Percentiles rank a stretch among this genome's conserved stretches.
Evolutionary conservation across 208 protist species (phyloP).

Genomic region (Leptomonas pyrrhocoris): DNA sequence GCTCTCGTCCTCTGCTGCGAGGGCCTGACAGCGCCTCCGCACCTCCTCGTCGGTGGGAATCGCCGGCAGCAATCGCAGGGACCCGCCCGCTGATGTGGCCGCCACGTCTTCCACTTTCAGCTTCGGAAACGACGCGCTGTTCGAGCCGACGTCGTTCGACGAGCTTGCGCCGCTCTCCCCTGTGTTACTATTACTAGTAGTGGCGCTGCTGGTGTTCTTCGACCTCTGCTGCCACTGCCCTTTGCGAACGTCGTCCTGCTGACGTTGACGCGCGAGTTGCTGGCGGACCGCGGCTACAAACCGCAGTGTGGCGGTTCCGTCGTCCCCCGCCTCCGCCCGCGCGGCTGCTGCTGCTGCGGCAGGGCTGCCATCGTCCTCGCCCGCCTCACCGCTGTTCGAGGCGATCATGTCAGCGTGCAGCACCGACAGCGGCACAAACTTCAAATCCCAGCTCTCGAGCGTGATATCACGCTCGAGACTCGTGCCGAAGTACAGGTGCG

Average conservation of each 20-base stretch:
- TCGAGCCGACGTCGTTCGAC: not conserved
- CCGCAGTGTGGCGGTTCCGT: not conserved
- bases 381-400: constrained; percentile 10
- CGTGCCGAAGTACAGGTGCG: constrained; percentile 71
- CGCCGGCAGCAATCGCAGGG: not conserved
- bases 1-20: constrained; percentile 23
- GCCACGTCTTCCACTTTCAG: not conserved
- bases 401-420: constrained; percentile 30
- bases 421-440: constrained; percentile 44
- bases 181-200: not conserved
- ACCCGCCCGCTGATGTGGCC: not conserved
- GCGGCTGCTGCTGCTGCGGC: constrained; percentile 3
- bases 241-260: not conserved
- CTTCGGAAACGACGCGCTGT: not conserved
- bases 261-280: constrained; percentile 12
- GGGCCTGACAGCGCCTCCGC: constrained; percentile 20
- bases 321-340: constrained; percentile 9
- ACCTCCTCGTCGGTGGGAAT: constrained; percentile 13
- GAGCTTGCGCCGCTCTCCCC: not conserved
- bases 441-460: constrained; percentile 56
- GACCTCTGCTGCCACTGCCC: not conserved
- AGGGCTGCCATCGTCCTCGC: constrained; percentile 15
- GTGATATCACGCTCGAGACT: constrained; percentile 47
- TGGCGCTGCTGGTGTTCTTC: not conserved
- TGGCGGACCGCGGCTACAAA: constrained; percentile 11